Conservation (phyloP, 192 early-diverging fungal genomes). For the Backusella mclennaniae region DNA sequence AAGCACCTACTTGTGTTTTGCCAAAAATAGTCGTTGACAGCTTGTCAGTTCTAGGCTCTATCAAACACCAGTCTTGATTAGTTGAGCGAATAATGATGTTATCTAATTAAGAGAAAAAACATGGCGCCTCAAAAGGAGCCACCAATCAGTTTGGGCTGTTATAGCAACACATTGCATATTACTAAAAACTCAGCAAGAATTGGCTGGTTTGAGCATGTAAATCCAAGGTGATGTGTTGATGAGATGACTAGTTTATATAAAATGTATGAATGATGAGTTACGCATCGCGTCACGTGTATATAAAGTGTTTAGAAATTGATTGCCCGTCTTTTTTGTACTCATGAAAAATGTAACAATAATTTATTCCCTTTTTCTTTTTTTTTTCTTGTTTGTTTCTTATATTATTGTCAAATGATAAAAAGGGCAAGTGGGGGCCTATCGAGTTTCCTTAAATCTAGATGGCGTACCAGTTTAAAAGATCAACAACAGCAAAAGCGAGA, state of each 20-base stretch:
- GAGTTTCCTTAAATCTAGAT: neutral
- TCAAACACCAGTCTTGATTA: neutral
- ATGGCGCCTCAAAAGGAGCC: neutral
- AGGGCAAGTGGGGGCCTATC: neutral
- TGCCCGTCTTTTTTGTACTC: neutral
- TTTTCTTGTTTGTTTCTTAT: neutral
- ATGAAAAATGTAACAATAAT: neutral
- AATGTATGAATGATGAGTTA: no score
- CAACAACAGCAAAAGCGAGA: neutral
- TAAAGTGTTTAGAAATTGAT: neutral
- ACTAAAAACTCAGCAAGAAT: no score
- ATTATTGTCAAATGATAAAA: slow-evolving; percentile 4
- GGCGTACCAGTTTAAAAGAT: neutral
- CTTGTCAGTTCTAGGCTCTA: neutral
- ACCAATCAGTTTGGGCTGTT: neutral
- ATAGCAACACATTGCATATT: neutral
- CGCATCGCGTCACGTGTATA: neutral
- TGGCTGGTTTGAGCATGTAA: neutral
- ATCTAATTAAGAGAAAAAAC: neutral
- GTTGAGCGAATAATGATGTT: neutral
- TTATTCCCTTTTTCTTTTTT: neutral
- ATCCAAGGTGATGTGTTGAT: neutral
- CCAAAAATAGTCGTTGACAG: neutral
- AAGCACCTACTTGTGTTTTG: neutral
- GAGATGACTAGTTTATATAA: neutral